Conservation (phyloP, 352 stramenopile species). For the Aphanomyces invadans region DNA sequence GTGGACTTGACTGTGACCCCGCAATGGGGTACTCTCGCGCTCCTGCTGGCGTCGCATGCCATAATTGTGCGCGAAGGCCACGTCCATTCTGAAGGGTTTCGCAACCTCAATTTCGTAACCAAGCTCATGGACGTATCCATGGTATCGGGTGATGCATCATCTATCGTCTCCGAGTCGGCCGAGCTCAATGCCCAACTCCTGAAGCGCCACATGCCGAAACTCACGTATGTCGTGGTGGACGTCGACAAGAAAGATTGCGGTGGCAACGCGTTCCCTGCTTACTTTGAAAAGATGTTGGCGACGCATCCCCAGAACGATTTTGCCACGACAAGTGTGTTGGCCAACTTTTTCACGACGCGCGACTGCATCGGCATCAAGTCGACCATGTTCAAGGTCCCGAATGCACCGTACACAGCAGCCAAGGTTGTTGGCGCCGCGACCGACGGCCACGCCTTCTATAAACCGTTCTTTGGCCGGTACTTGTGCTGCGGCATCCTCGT, state of each 20-base stretch:
- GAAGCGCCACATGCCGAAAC: conserved; percentile 15
- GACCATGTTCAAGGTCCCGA: conserved; percentile 6
- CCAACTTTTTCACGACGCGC: conserved; percentile 3
- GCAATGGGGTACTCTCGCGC: not conserved
- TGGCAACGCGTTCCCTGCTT: conserved; percentile 10
- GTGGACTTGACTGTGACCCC: not conserved
- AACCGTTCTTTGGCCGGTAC: conserved; percentile 12
- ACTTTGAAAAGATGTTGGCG: conserved; percentile 12
- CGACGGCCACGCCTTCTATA: not conserved
- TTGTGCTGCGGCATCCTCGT: conserved; percentile 9
- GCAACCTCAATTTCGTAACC: conserved; percentile 1
- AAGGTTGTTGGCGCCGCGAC: conserved; percentile 4
- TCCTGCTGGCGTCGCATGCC: conserved; percentile 8
- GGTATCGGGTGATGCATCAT: not conserved
- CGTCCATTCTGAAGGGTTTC: not conserved
- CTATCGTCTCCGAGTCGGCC: not conserved
- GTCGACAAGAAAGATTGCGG: conserved; percentile 20
- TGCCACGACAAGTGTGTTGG: not conserved
- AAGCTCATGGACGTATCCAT: conserved; percentile 9
- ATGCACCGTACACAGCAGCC: not conserved
- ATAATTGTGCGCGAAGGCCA: conserved; percentile 5
- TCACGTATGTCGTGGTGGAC: conserved; percentile 16
- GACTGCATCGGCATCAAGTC: conserved; percentile 21
- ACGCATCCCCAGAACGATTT: not conserved
- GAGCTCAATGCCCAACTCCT: not conserved